Base-by-base conservation (phyloP, 179 eudicot species). In the Spergularia azorica region DNA sequence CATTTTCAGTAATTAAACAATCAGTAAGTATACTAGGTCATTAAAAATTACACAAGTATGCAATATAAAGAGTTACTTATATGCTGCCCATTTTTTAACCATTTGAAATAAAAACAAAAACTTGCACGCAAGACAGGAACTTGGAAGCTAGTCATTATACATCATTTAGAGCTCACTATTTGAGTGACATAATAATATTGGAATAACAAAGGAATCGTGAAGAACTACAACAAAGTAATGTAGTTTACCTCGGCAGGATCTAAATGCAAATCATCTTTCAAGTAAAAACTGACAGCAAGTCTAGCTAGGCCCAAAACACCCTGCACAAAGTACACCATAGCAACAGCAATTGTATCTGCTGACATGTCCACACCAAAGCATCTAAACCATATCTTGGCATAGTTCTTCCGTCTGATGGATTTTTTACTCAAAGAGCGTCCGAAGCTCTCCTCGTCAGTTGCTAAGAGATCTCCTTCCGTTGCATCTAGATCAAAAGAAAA, bases 271-370 rank as follows among this genome's bases (percentile, higher is more conserved):
- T 95, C 98, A 80, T 95, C 99, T 85, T 95, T 95, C 80, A 95
- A 84, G 83, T 93, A 95, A 86, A 93, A 95, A 75, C 89, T 94
- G 76, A 95, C 99, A 80, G 97, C 99, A 74, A 95, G 97, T 83
- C 96, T 89, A 9, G 99, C 63, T 9, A 95, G 96, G 67, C 98
- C 99, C 78, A 95, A 88, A 82, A 95, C 99, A 81, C 99, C 99
- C 81, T 95, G 99, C 75, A 95, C 99, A 89, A 95, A 95, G 84
- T 95, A 95, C 66, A 95, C 99, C 98, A 91, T 94, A 77, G 99
- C 96, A 82, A 95, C 91, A 41, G 99, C 99, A 84, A 94, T 84
- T 71, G 87, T 95, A 86, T 95, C 99, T 70, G 99, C 96, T 71
- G 94, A 90, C 82, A 95, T 87, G 72, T 91, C 99, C 82, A 91